Evolutionary conservation across 2,329 filamentous ascomycete species (phyloP).

Genomic region (Lachnellula hyalina): DNA sequence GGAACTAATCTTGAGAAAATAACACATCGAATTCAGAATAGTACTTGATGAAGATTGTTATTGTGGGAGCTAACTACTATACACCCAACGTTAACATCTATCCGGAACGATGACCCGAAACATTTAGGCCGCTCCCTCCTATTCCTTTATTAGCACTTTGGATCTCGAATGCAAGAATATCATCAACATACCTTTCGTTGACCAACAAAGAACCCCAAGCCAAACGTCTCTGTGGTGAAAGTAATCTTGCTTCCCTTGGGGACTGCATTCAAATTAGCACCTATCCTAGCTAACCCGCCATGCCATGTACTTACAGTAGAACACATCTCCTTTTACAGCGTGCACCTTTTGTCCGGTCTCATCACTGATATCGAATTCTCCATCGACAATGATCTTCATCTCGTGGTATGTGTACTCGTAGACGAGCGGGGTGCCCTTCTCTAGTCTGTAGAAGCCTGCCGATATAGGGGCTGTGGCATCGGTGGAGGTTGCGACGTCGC

Average conservation of each 20-base stretch:
- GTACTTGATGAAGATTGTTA: not conserved
- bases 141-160: not conserved
- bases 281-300: not conserved
- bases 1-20: not conserved
- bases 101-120: not conserved
- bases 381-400: slow-evolving; percentile 64
- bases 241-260: slow-evolving; percentile 33
- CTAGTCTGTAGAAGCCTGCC: slow-evolving; percentile 55
- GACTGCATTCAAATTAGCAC: slow-evolving; percentile 21
- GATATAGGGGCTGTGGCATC: slow-evolving; percentile 51
- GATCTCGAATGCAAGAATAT: not conserved
- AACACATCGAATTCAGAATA: no score
- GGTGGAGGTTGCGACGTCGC: slow-evolving; percentile 43
- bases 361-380: slow-evolving; percentile 54
- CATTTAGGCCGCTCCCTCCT: slow-evolving; percentile 12
- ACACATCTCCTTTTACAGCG: slow-evolving; percentile 55
- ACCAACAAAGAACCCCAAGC: slow-evolving; percentile 32
- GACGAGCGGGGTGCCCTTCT: slow-evolving; percentile 56
- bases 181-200: slow-evolving; percentile 28
- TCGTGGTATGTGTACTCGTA: slow-evolving; percentile 62
- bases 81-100: not conserved
- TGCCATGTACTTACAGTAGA: slow-evolving; percentile 41
- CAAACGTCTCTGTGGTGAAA: slow-evolving; percentile 31
- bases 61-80: not conserved
- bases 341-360: slow-evolving; percentile 53